phyloP scores from a whole-genome alignment of 495 filamentous ascomycete genomes.

The Saxophila tyrrhenica region DNA sequence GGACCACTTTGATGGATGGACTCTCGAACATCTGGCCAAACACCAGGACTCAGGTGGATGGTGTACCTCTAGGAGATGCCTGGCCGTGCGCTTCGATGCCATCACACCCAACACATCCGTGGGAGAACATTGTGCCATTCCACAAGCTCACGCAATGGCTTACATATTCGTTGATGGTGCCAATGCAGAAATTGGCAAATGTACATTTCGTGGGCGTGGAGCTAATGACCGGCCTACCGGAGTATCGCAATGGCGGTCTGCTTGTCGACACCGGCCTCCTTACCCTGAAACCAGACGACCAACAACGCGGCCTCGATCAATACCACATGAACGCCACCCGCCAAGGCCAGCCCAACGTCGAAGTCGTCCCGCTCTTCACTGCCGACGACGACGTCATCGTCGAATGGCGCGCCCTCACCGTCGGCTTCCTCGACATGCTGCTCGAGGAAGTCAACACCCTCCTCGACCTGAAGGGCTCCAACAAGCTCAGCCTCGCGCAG shows the following conservation, averaged over 20 bases:
- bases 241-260: constrained; percentile 80
- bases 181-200: constrained; percentile 65
- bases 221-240: constrained; percentile 71
- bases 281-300: constrained; percentile 55
- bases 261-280: constrained; percentile 75
- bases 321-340: constrained; percentile 64
- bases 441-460: constrained; percentile 60
- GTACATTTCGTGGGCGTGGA: constrained; percentile 68
- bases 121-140: constrained; percentile 93
- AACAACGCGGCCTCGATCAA: constrained; percentile 53
- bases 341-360: constrained; percentile 60
- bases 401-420: constrained; percentile 74
- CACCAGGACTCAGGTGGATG: constrained; percentile 79
- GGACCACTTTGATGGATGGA: constrained; percentile 81
- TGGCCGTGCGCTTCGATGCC: constrained; percentile 86
- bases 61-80: constrained; percentile 81
- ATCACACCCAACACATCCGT: constrained; percentile 59
- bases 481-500: constrained; percentile 59
- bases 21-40: constrained; percentile 80
- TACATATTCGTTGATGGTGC: constrained; percentile 78
- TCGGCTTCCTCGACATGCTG: constrained; percentile 72
- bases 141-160: constrained; percentile 90
- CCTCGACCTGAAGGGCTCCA: constrained; percentile 41
- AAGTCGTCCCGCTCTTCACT: constrained; percentile 67
- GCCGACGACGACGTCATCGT: constrained; percentile 76